A percentile compares a stretch with the other conserved stretches of the same genome.
Conservation (phyloP, 148 eudicot genomes). For the Salicornia ramosissima region DNA sequence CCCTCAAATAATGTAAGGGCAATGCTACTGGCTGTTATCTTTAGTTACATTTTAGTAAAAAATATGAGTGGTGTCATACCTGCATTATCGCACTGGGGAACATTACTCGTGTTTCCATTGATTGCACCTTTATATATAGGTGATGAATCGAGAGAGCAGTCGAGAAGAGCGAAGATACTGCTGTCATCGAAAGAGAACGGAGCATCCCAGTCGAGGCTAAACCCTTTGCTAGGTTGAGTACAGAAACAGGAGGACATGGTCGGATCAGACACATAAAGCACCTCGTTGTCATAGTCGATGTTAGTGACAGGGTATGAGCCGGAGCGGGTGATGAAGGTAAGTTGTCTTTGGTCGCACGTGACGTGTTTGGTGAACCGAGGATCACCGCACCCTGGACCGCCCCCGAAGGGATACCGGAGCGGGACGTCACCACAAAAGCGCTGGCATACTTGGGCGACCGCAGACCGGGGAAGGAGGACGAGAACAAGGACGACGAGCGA, state of each 20-base stretch:
- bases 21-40: too few relatives aligned
- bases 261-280: slow-evolving; percentile 63
- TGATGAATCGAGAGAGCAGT: slow-evolving; percentile 48
- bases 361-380: slow-evolving; percentile 59
- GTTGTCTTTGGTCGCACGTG: slow-evolving; percentile 51
- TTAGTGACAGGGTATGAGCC: slow-evolving; percentile 67
- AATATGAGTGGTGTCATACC: slow-evolving; percentile 21
- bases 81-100: slow-evolving; percentile 55
- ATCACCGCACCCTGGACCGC: slow-evolving; percentile 74
- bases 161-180: slow-evolving; percentile 67
- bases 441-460: slow-evolving; percentile 61
- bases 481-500: slow-evolving; percentile 15
- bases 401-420: slow-evolving; percentile 78
- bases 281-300: slow-evolving; percentile 56
- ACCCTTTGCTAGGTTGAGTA: slow-evolving; percentile 65
- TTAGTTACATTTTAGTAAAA: background rate
- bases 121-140: slow-evolving; percentile 45
- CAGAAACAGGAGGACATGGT: slow-evolving; percentile 81
- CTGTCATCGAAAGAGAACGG: slow-evolving; percentile 65
- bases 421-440: slow-evolving; percentile 58
- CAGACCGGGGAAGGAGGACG: slow-evolving; percentile 25
- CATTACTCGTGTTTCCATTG: slow-evolving; percentile 27
- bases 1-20: too few relatives aligned
- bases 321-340: slow-evolving; percentile 57
- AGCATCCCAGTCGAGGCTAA: slow-evolving; percentile 80